A percentile compares a stretch with the other conserved stretches of the same genome.
Evolutionary conservation across 2,329 filamentous ascomycete species (phyloP).

Genomic region (Epicoccum sorghinum): DNA sequence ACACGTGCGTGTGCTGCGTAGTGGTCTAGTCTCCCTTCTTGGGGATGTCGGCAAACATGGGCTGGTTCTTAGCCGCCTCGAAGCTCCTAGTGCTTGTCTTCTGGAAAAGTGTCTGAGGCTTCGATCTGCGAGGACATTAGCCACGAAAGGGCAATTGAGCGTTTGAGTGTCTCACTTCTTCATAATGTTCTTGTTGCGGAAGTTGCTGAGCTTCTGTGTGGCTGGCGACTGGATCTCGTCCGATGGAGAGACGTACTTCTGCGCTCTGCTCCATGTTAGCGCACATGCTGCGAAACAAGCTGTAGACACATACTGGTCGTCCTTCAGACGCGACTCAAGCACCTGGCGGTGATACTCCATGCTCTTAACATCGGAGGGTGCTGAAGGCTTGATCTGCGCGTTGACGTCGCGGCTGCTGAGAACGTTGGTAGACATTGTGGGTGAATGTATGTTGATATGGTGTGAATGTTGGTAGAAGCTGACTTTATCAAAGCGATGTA

Average conservation of each 20-base stretch:
- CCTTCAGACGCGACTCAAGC: slow-evolving; percentile 72
- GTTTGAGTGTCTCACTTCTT: slow-evolving; percentile 61
- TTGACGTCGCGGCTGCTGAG: slow-evolving; percentile 73
- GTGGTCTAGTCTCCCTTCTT: slow-evolving; percentile 26
- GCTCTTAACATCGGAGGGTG: slow-evolving; percentile 41
- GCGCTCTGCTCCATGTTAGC: slow-evolving; percentile 48
- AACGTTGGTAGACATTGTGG: slow-evolving; percentile 63
- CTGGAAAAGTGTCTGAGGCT: slow-evolving; percentile 51
- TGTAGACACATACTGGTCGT: slow-evolving; percentile 63
- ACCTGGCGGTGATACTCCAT: slow-evolving; percentile 80
- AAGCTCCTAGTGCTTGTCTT: slow-evolving; percentile 50
- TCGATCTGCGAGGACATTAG: slow-evolving; percentile 38
- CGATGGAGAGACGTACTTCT: slow-evolving; percentile 79
- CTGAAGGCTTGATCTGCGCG: slow-evolving; percentile 45
- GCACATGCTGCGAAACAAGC: neutral
- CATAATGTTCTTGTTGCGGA: slow-evolving; percentile 79
- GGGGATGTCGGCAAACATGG: slow-evolving; percentile 48
- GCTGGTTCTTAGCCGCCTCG: slow-evolving; percentile 40
- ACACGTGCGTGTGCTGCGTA: slow-evolving; percentile 6
- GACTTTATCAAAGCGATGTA: neutral
- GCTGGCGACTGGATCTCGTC: slow-evolving; percentile 89
- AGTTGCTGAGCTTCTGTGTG: slow-evolving; percentile 78
- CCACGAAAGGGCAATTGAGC: too few relatives aligned
- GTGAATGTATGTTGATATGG: slow-evolving; percentile 5
- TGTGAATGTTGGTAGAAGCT: slow-evolving; percentile 1